Base-by-base conservation (phyloP, 331 rosid species). In the Rosa hybrid region DNA sequence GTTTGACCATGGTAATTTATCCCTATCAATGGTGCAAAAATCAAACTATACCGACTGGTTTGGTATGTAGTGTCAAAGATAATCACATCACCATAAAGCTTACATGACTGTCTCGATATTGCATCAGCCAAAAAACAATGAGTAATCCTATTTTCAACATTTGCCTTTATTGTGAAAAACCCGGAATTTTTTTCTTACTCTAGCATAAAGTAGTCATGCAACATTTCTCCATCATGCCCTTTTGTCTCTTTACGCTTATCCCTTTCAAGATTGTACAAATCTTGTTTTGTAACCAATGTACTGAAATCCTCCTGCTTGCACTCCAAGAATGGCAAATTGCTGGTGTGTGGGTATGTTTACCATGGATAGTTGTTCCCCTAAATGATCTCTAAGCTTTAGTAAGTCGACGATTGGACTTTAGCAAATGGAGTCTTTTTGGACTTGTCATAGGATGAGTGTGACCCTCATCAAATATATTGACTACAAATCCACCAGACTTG, bases 111-210 rank as follows among this genome's bases (percentile, higher is more conserved):
- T 11, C 70, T 64, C 14, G 42, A 64, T 0, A 9, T 64, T 34
- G 70, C 70, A 64, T 64, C 70, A 8, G 70, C 20, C 70, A 18
- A 64, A 64, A 64, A 64, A 64, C 70, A 64, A 27, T 25, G 38
- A 64, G 20, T 64, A 27, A 27, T 34, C 7, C 39, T 23, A 2
- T 64, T 34, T 25, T 64, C 20, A 7, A 5, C 14, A 6, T 13
- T 42, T 25, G 25, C 70, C 18, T 64, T 23, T 16, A 64, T 64
- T 25, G 5, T 23, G 25, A 3, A 7, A 42, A 64, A 23, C 2
- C 38, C n/a, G 1, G 38, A 23, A 27, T 64, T 64, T 64, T 25
- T 64, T 16, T 64, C 70, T 27, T 64, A 44, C 38, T 34, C 42
- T 27, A 64, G 25, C 11, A 16, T 2, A 64, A 64, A 11, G 21